Conservation (phyloP, 139 green algal species). For the Picocystis salinarum region DNA sequence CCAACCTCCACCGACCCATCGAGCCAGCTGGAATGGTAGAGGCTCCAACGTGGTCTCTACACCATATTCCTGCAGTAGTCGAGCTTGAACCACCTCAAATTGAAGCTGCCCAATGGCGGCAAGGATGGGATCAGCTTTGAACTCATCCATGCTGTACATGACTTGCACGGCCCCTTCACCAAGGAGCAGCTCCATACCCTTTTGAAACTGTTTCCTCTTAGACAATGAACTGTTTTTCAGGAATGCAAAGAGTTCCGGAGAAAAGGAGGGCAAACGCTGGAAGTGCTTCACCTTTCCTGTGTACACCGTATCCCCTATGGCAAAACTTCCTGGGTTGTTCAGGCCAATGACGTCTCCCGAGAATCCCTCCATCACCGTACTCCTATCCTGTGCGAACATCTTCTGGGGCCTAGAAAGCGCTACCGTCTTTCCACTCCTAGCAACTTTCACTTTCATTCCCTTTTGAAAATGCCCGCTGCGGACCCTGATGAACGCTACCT, state of each 20-base stretch:
- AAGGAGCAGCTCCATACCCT: constrained; percentile 46
- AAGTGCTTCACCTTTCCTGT: constrained; percentile 11
- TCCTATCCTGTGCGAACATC: constrained; percentile 43
- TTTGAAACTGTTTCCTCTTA: constrained; percentile 52
- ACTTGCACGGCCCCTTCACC: constrained; percentile 53
- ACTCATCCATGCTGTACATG: constrained; percentile 44
- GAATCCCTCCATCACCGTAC: constrained; percentile 30
- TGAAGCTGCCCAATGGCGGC: constrained; percentile 59
- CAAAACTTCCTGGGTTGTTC: constrained; percentile 55
- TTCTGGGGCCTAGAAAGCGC: constrained; percentile 42
- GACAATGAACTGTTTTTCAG: constrained; percentile 33
- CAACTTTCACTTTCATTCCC: constrained; percentile 48
- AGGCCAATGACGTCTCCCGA: constrained; percentile 51
- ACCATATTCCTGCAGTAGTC: constrained; percentile 40
- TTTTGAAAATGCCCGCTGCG: constrained; percentile 35
- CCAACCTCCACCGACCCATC: constrained; percentile 34
- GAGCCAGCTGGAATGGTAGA: constrained; percentile 27
- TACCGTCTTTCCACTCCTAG: constrained; percentile 38
- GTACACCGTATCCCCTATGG: constrained; percentile 37
- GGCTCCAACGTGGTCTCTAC: constrained; percentile 51
- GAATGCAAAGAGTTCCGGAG: constrained; percentile 51
- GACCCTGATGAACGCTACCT: constrained; percentile 22
- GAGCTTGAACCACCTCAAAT: constrained; percentile 41
- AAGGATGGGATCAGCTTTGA: constrained; percentile 47
- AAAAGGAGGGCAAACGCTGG: constrained; percentile 57